phyloP scores from a whole-genome alignment of 176 grass and related monocot species.

The Cenchrus americanus region DNA sequence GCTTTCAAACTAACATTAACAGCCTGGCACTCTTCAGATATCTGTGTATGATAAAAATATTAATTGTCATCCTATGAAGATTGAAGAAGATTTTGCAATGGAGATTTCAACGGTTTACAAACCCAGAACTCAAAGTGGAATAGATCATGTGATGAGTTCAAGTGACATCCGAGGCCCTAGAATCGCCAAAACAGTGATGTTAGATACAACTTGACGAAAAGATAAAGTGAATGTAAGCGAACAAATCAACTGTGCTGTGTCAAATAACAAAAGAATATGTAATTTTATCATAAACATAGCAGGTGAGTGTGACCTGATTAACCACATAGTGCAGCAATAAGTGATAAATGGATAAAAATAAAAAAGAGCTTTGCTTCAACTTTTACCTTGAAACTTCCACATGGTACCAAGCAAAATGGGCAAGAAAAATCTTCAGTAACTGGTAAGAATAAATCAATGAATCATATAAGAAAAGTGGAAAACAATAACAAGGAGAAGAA shows the following conservation, averaged over 20 bases:
- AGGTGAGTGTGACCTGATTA: neutral
- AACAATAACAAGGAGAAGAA: constrained; percentile 13
- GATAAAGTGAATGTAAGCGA: neutral
- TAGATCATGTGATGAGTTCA: constrained; percentile 84
- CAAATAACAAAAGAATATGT: neutral
- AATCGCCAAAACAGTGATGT: constrained; percentile 36
- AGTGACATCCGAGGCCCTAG: constrained; percentile 86
- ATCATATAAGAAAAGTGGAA: constrained; percentile 31
- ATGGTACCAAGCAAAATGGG: constrained; percentile 89
- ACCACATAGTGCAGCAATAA: constrained; percentile 8
- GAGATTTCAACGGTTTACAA: constrained; percentile 63
- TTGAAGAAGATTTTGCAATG: constrained; percentile 31
- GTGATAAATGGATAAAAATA: constrained; percentile 10
- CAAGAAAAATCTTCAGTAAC: constrained; percentile 97
- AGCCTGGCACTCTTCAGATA: constrained; percentile 90
- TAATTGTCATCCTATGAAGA: constrained; percentile 11
- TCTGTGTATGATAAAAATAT: constrained; percentile 54
- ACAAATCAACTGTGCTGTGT: neutral
- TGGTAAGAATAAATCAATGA: constrained; percentile 51
- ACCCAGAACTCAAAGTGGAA: constrained; percentile 99
- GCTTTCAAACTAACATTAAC: constrained; percentile 89
- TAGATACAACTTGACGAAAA: constrained; percentile 33
- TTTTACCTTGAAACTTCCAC: constrained; percentile 94
- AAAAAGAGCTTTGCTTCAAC: constrained; percentile 31
- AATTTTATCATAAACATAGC: constrained; percentile 15